A percentile compares a stretch with the other conserved stretches of the same genome.
These are phyloP conservation scores for Lactifluus piperatus DNA, from an alignment of 768 basidiomycete genomes.

Conservation along the genomic window DNA sequence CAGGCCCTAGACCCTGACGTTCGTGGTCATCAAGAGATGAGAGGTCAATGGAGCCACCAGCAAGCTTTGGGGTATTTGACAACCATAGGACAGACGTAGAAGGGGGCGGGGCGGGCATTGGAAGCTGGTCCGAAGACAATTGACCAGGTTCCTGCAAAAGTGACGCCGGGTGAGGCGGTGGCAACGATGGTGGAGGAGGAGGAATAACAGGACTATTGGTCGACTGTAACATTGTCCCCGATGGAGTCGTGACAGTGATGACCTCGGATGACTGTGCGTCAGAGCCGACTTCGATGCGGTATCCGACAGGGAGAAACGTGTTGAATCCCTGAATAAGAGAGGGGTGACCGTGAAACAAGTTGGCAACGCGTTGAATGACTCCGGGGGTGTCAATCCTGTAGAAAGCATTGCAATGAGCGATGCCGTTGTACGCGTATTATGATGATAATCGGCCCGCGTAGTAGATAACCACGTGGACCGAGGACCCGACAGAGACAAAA, in stretches of 20 bases:
- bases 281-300: constrained; percentile 76
- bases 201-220: constrained; percentile 21
- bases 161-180: not conserved
- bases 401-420: not conserved
- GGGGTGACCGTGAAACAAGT: constrained; percentile 86
- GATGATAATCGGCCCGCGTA: not conserved
- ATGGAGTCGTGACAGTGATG: constrained; percentile 74
- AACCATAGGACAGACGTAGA: constrained; percentile 11
- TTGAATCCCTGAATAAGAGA: constrained; percentile 95
- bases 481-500: not conserved
- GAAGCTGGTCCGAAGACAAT: constrained; percentile 1
- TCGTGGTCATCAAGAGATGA: constrained; percentile 10
- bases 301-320: constrained; percentile 91
- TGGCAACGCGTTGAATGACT: constrained; percentile 91
- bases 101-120: constrained; percentile 8
- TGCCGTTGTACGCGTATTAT: not conserved
- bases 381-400: constrained; percentile 93
- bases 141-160: not conserved
- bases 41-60: constrained; percentile 2
- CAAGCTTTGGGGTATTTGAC: constrained; percentile 5
- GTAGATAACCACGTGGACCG: not conserved
- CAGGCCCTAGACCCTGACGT: constrained; percentile 47
- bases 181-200: constrained; percentile 2
- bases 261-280: constrained; percentile 54
- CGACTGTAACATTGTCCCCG: constrained; percentile 40